Base-by-base conservation (phyloP, 352 stramenopile species). In the Discostella stelligera region DNA sequence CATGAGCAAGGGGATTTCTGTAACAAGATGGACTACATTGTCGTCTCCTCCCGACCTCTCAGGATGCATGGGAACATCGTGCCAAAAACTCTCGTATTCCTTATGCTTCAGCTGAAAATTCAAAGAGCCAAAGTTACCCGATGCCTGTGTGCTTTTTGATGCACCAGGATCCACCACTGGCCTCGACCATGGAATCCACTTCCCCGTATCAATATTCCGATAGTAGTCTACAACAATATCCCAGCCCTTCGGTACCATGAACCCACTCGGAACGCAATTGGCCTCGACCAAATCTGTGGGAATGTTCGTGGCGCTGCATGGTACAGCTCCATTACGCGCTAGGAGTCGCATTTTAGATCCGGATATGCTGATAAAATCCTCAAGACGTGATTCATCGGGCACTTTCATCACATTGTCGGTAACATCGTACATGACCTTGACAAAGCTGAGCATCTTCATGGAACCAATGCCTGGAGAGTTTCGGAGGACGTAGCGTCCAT, bases 161-260 rank as follows among this genome's bases (percentile, higher is more conserved):
- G 89, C 91, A 54, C 94, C 94, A 13, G 93, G 90, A 30, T 92
- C 69, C 0, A 93, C 79, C 25, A 90, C 63, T 20, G 85, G 86
- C 73, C 91, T 86, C 16, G 81, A 92, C 89, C 90, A 96, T 16
- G 93, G 91, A 55, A 93, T 91, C 91, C 91, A 96, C 27, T 83
- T 66, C 53, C 68, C 77, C 25, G 89, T 81, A 66, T 98, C 90
- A 66, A 97, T 90, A 72, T 98, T 97, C 81, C 97, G 95, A 90
- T 99, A 99, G 80, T 99, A 99, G 76, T 98, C 95, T 55, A 98
- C 97, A 78, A 99, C 97, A 71, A 97, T 97, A 65, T 98, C 94
- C 97, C 97, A 99, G 54, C 97, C 97, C 67, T 95, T 96, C 62
- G 97, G 96, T 64, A 98, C 96, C 97, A 99, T 99, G 75, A 99